These are phyloP conservation scores for Cutaneotrichosporon dermatis DNA, from an alignment of 1,284 basidiomycete genomes.

Conservation along the genomic window DNA sequence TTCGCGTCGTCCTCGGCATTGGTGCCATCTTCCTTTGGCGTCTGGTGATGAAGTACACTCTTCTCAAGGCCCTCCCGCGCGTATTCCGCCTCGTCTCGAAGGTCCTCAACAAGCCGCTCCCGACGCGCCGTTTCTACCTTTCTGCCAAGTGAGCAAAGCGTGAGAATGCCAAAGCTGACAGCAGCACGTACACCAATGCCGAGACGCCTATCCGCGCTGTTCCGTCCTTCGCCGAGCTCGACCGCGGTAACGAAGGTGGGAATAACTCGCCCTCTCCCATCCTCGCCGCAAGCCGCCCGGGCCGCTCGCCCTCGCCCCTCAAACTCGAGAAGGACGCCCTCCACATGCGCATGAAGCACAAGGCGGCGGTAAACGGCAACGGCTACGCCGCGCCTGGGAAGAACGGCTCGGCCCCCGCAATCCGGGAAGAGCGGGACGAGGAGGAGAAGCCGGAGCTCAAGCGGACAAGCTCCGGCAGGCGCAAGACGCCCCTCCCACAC, in stretches of 20 bases:
- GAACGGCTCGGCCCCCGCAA: not conserved
- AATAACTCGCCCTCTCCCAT: not conserved
- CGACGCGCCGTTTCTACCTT: slow-evolving; percentile 75
- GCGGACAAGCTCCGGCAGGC: not conserved
- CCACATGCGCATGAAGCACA: slow-evolving; percentile 3
- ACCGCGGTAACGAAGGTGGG: slow-evolving; percentile 8
- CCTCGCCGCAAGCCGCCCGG: not conserved
- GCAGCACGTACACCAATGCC: slow-evolving; percentile 62
- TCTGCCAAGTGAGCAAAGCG: slow-evolving; percentile 61
- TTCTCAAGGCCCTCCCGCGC: slow-evolving; percentile 72
- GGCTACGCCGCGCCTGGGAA: no score
- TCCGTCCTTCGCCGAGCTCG: slow-evolving; percentile 78
- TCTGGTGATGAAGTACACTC: slow-evolving; percentile 68
- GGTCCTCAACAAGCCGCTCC: slow-evolving; percentile 57
- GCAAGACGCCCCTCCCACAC: slow-evolving; percentile 4
- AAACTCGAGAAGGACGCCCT: slow-evolving; percentile 5
- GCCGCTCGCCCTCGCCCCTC: slow-evolving; percentile 5
- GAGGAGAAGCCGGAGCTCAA: no score
- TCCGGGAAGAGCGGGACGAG: not conserved
- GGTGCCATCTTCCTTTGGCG: slow-evolving; percentile 73
- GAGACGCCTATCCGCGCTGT: slow-evolving; percentile 63
- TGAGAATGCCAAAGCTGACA: no score
- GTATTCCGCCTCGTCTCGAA: slow-evolving; percentile 66
- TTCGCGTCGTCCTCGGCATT: slow-evolving; percentile 51
- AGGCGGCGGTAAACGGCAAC: not conserved